Evolutionary conservation across 257 asterid genomes (phyloP).

Genomic region (Paraleonurus japonicus): DNA sequence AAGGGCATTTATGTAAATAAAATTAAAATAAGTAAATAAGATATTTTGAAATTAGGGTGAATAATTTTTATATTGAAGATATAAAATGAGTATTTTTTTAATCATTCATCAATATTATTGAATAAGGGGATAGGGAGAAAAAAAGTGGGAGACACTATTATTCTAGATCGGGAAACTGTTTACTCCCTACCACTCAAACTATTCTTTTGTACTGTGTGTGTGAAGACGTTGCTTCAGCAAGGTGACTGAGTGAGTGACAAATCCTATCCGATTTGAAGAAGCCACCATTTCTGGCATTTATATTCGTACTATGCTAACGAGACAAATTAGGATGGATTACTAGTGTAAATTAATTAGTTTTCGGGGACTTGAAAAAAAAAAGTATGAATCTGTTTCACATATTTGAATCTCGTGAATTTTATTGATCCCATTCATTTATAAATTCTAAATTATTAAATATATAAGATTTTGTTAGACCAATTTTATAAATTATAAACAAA

Average conservation of each 20-base stretch:
- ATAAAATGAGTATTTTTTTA: not conserved
- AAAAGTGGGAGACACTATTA: slow-evolving; percentile 28
- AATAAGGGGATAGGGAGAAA: not conserved
- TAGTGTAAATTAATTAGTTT: too few relatives aligned
- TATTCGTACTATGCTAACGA: not conserved
- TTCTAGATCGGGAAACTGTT: slow-evolving; percentile 19
- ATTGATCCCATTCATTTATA: too few relatives aligned
- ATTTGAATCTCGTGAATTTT: too few relatives aligned
- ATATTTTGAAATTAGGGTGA: not conserved
- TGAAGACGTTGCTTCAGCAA: slow-evolving; percentile 6
- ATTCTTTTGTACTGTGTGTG: not conserved
- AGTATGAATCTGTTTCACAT: too few relatives aligned
- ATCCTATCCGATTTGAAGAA: not conserved
- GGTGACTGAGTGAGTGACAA: not conserved
- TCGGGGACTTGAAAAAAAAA: too few relatives aligned
- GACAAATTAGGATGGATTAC: not conserved
- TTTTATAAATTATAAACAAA: too few relatives aligned
- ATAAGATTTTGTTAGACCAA: too few relatives aligned
- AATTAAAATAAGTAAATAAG: too few relatives aligned
- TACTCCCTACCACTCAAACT: slow-evolving; percentile 29
- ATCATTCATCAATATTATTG: too few relatives aligned
- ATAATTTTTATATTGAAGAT: not conserved
- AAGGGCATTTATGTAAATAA: too few relatives aligned
- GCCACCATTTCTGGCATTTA: not conserved
- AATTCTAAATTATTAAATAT: too few relatives aligned